These are phyloP conservation scores for Eucommia ulmoides DNA, from an alignment of 257 asterid species.

Conservation along the genomic window DNA sequence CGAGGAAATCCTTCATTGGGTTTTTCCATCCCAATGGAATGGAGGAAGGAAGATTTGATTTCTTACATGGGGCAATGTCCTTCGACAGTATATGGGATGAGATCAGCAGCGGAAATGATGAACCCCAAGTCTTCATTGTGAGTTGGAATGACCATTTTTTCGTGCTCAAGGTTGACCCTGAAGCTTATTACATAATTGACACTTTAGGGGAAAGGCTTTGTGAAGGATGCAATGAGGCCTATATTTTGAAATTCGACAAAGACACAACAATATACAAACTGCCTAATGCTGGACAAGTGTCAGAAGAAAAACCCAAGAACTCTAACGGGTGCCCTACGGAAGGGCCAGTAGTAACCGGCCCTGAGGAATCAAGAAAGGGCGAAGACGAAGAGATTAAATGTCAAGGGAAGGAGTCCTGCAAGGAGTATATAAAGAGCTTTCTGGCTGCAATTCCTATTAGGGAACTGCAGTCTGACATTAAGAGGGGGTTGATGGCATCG, in stretches of 20 bases:
- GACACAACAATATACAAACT: not conserved
- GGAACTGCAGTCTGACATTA: not conserved
- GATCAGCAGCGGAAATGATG: not conserved
- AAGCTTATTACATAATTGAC: not conserved
- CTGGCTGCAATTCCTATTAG: not conserved
- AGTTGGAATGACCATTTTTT: no score
- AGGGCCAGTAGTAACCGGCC: not conserved
- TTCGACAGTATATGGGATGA: not conserved
- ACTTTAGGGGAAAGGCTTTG: not conserved
- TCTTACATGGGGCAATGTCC: not conserved
- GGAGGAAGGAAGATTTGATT: not conserved
- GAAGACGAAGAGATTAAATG: not conserved
- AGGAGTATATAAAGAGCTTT: not conserved
- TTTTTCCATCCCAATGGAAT: not conserved
- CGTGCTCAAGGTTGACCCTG: not conserved
- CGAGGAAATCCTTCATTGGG: not conserved
- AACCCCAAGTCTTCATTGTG: not conserved
- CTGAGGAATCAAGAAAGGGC: not conserved
- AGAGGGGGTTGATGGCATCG: not conserved
- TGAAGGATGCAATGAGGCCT: not conserved
- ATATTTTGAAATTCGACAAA: not conserved
- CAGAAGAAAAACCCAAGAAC: not conserved
- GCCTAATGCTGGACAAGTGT: not conserved
- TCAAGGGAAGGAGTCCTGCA: not conserved
- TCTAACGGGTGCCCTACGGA: not conserved